Evolutionary conservation across 208 protist species (phyloP), one percentile per base, ranked within the genome.

Genomic region (Wallacemonas sp.): DNA sequence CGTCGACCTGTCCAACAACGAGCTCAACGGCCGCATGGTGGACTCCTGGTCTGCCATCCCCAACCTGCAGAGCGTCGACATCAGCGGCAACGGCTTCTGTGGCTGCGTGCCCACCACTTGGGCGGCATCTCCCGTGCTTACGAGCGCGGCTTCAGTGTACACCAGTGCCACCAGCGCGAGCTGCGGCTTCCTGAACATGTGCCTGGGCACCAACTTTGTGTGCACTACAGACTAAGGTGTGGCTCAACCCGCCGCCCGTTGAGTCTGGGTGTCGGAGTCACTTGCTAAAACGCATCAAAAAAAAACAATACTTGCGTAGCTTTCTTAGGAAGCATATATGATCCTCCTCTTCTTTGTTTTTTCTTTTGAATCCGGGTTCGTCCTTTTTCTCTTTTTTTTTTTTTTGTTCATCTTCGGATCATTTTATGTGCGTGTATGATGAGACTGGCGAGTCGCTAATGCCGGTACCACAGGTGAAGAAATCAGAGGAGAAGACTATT

Each of bases 81-180:
- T 75, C 57, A 22, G 10, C 33, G 57, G 48, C 57, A 71, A 64
- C 26, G 28, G 38, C n/a, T 44, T 65, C 48, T 65, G 57, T 25
- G 66, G 66, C 45, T 71, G 66, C 36, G 29, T 64, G n/a, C 66
- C 44, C 2, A 28, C 31, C 8, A 33, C n/a, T 22, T 67, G 50
- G 28, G 23, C 45, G 16, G 1, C 32, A 12, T 18, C 8, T 26
- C 10, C 68, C 18, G 52, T 74, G 55, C 68, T 74, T 22, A 20
- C 11, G 18, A 74, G 61, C 68, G 68, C 61, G 12, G 68, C 62
- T 5, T 16, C 52, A 5, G 48, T 55, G 48, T 55, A 55, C 48
- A 3, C n/a, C 22, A 31, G 14, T 3, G 48, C 48, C 22, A 55
- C 3, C 11, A 18, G 10, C 23, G 20, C 57, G 44, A 65, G 28